Base-by-base conservation (phyloP, 1,139 yeast genomes). In the Oligophagozyma castellii region DNA sequence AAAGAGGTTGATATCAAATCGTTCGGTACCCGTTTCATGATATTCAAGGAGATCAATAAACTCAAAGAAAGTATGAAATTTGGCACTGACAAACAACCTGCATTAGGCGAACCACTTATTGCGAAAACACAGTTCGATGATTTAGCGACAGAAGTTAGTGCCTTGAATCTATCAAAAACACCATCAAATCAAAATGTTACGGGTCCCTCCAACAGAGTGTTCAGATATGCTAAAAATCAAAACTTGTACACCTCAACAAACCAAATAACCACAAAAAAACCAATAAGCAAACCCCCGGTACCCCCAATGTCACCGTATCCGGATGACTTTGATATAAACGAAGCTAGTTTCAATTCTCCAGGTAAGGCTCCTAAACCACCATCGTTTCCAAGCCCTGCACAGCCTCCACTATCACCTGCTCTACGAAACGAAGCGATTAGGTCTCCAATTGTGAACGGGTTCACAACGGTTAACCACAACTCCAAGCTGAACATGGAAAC, bases 21-120 rank as follows among this genome's bases (percentile, higher is more conserved):
- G 3, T 89, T 89, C 59, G 99, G 99, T 15, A 84, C 95, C 1
- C 65, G 99, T 36, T 89, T 84, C 55, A 95, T 86, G 53, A 69
- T 92, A 22, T 75, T 73, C 52, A 83, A 83, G 49, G 94, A 81
- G 50, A 86, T 89, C 45, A 93, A 64, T 84, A 26, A 26, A 24
- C 14, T 31, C 22, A 12, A 42, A 47, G 46, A 22, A 14, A 8
- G 15, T 16, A 11, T 16, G 19, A 8, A 18, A 14, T 18, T 18
- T 18, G 10, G 8, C 26, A n/a, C 12, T n/a, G 4, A 24, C 26
- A n/a, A 11, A 25, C 27, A 13, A 22, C 27, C n/a, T 13, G 27
- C 4, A 10, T 25, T 12, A 11, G 14, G 8, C 18, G 22, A 14
- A 19, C 18, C 12, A 14, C 14, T 10, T 25, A 22, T 22, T 14